Conservation (phyloP, 148 eudicot species). For the Silene conica region DNA sequence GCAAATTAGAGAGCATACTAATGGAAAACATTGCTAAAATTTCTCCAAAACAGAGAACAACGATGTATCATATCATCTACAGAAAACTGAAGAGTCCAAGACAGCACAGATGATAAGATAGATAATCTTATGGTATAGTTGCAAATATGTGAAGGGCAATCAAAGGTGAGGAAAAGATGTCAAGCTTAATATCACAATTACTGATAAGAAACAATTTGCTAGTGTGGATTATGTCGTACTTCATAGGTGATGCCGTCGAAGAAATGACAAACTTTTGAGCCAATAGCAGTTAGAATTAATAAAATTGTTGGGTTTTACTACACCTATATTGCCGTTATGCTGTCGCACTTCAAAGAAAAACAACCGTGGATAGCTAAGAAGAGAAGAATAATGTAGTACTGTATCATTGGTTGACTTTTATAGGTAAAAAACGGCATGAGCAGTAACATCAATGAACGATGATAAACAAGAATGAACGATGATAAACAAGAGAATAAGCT, state of each 20-base stretch:
- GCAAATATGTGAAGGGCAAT: not conserved
- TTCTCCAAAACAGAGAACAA: not conserved
- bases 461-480: not conserved
- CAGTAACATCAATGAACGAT: not conserved
- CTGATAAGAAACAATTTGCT: not conserved
- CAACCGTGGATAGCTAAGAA: not conserved
- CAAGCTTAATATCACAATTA: not conserved
- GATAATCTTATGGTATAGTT: not conserved
- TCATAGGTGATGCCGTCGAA: no score
- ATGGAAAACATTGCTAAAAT: not conserved
- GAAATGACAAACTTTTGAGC: not conserved
- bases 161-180: not conserved
- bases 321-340: not conserved
- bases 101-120: not conserved
- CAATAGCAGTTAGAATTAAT: not conserved
- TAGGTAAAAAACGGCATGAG: not conserved
- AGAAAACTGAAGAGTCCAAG: not conserved
- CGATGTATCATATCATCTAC: not conserved
- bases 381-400: not conserved
- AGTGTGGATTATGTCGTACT: no score
- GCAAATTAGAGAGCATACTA: not conserved
- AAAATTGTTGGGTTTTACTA: not conserved
- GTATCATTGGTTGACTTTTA: not conserved
- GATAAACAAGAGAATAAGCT: conserved; percentile 12
- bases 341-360: not conserved